phyloP scores from a whole-genome alignment of 257 asterid species.

The Plantago major region DNA sequence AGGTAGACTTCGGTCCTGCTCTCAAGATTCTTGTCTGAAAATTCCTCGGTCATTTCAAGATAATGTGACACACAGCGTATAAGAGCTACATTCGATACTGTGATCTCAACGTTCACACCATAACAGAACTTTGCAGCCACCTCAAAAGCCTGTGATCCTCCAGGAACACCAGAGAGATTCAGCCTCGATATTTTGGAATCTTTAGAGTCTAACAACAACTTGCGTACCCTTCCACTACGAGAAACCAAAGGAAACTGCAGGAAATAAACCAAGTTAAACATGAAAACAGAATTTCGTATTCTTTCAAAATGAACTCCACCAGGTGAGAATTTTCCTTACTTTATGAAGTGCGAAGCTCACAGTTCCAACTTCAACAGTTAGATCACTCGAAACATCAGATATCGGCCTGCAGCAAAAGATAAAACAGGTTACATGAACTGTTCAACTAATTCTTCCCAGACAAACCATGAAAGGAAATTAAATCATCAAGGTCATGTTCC shows the following conservation, averaged over 20 bases:
- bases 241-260: slow-evolving; percentile 87
- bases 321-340: slow-evolving; percentile 38
- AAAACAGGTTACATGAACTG: neutral
- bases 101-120: slow-evolving; percentile 66
- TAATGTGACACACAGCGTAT: slow-evolving; percentile 68
- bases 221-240: slow-evolving; percentile 71
- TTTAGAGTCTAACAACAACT: slow-evolving; percentile 54
- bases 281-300: no score
- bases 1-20: slow-evolving; percentile 53
- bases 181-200: slow-evolving; percentile 60
- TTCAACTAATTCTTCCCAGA: no score
- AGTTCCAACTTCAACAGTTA: slow-evolving; percentile 74
- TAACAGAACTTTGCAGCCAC: slow-evolving; percentile 89
- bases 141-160: slow-evolving; percentile 89
- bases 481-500: slow-evolving; percentile 19
- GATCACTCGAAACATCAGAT: slow-evolving; percentile 96
- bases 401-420: slow-evolving; percentile 69
- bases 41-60: slow-evolving; percentile 87
- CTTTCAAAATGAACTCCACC: neutral
- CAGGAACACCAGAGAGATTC: slow-evolving; percentile 63
- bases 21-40: slow-evolving; percentile 70
- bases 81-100: slow-evolving; percentile 59
- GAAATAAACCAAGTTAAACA: neutral
- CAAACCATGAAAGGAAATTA: neutral
- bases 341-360: slow-evolving; percentile 82